Percentiles rank a stretch among this genome's conserved stretches.
Evolutionary conservation across 106 monocot species (phyloP).

Genomic region (Acanthochlamys bracteata): DNA sequence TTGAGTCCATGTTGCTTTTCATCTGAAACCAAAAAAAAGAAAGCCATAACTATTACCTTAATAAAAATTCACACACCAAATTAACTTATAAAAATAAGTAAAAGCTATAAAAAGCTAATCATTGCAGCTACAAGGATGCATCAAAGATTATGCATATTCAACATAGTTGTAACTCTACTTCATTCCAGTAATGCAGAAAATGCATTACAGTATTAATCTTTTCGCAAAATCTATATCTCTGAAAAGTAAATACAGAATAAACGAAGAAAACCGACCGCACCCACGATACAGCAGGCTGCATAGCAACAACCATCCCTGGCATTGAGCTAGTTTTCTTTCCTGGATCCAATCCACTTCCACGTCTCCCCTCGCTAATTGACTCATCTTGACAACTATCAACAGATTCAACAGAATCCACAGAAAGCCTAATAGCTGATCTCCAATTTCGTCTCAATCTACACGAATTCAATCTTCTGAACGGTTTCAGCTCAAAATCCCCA

Average conservation of each 20-base stretch:
- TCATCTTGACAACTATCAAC: too few species aligned
- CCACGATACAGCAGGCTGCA: slow-evolving; percentile 17
- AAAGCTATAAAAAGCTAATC: not conserved
- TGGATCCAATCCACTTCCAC: slow-evolving; percentile 8
- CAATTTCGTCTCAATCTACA: too few species aligned
- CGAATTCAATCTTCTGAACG: too few species aligned
- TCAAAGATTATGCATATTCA: too few species aligned
- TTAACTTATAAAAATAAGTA: too few species aligned
- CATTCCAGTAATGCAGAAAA: not conserved
- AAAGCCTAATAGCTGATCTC: too few species aligned
- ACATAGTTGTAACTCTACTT: too few species aligned
- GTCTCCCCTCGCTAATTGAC: too few species aligned
- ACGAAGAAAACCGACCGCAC: slow-evolving; percentile 9
- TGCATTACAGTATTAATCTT: not conserved
- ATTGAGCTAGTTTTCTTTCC: slow-evolving; percentile 12
- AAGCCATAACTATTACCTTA: too few species aligned
- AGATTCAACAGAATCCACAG: too few species aligned
- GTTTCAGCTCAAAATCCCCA: too few species aligned
- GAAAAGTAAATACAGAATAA: slow-evolving; percentile 3
- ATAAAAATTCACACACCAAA: too few species aligned
- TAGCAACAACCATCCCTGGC: slow-evolving; percentile 23
- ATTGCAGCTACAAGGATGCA: not conserved
- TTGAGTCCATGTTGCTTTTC: slow-evolving; percentile 27
- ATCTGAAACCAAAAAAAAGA: slow-evolving; percentile 40
- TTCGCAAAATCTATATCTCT: not conserved